A percentile compares a stretch with the other conserved stretches of the same genome.
phyloP scores from a whole-genome alignment of 345 rosid genomes.

The Pistacia atlantica region DNA sequence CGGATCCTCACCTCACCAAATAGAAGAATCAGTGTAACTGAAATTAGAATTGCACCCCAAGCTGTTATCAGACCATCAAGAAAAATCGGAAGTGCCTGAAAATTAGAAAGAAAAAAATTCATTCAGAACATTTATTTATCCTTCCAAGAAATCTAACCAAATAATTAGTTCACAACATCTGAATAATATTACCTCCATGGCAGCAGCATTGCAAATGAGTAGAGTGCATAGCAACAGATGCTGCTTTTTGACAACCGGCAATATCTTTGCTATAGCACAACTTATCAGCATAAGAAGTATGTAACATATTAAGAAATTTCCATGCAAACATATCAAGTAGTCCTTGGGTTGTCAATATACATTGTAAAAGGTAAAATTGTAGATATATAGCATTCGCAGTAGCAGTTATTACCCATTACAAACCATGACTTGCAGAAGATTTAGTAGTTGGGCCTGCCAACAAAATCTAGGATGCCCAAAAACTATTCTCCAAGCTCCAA shows the following conservation, averaged over 20 bases:
- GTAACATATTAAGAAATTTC: not conserved
- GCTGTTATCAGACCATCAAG: slow-evolving; percentile 83
- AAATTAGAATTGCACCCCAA: slow-evolving; percentile 88
- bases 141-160: not conserved
- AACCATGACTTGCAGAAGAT: not conserved
- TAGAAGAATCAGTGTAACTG: slow-evolving; percentile 89
- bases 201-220: slow-evolving; percentile 92
- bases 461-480: too few species aligned
- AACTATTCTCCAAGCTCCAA: too few species aligned
- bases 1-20: slow-evolving; percentile 88
- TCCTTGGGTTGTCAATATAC: not conserved
- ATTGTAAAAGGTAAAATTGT: not conserved
- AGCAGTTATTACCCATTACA: too few species aligned
- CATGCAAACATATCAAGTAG: not conserved
- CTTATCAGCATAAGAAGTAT: not conserved
- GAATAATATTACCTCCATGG: slow-evolving; percentile 78
- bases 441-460: too few species aligned
- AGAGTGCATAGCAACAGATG: slow-evolving; percentile 88
- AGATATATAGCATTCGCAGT: not conserved
- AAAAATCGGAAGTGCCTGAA: slow-evolving; percentile 91
- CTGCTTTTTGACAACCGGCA: slow-evolving; percentile 86
- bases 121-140: not conserved
- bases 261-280: slow-evolving; percentile 54
- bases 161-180: not conserved
- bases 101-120: not conserved